phyloP scores from a whole-genome alignment of 2,329 filamentous ascomycete species.

The Fusarium sp. region DNA sequence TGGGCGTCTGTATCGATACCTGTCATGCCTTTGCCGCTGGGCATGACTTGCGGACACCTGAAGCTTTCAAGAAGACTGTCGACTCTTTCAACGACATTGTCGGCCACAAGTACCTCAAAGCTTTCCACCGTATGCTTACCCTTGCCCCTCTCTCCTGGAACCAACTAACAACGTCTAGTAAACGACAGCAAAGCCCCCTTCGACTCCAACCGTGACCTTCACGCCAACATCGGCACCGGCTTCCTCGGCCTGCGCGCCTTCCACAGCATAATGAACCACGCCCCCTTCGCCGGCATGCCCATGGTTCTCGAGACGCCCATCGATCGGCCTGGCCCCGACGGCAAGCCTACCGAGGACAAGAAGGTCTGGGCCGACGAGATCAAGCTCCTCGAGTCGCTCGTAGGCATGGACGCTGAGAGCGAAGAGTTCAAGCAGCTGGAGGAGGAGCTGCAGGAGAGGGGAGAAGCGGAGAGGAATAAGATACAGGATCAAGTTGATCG shows the following conservation, averaged over 20 bases:
- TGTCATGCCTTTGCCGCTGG: constrained; percentile 96
- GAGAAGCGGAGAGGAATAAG: constrained; percentile 74
- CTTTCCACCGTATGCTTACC: constrained; percentile 68
- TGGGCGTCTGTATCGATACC: constrained; percentile 95
- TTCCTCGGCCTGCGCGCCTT: constrained; percentile 91
- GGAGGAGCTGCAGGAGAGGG: constrained; percentile 69
- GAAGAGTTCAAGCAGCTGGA: constrained; percentile 75
- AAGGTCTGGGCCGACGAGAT: constrained; percentile 92
- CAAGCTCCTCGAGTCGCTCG: constrained; percentile 86
- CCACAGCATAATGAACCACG: constrained; percentile 87
- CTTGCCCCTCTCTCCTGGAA: neutral
- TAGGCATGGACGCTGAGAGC: constrained; percentile 81
- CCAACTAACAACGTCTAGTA: constrained; percentile 52
- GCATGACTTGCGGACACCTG: constrained; percentile 82
- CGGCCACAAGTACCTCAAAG: constrained; percentile 79
- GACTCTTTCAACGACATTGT: constrained; percentile 78
- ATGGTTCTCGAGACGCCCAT: constrained; percentile 98
- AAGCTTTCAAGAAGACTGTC: constrained; percentile 76
- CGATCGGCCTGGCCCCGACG: constrained; percentile 70
- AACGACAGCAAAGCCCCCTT: constrained; percentile 97
- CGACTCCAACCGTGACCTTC: constrained; percentile 81
- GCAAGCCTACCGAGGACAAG: constrained; percentile 77
- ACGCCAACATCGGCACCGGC: constrained; percentile 95
- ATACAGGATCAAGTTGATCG: constrained; percentile 81
- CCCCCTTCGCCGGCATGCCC: constrained; percentile 76